A percentile compares a stretch with the other conserved stretches of the same genome.
These are phyloP conservation scores for Pyracantha coccinea DNA, from an alignment of 331 rosid genomes.

Conservation along the genomic window DNA sequence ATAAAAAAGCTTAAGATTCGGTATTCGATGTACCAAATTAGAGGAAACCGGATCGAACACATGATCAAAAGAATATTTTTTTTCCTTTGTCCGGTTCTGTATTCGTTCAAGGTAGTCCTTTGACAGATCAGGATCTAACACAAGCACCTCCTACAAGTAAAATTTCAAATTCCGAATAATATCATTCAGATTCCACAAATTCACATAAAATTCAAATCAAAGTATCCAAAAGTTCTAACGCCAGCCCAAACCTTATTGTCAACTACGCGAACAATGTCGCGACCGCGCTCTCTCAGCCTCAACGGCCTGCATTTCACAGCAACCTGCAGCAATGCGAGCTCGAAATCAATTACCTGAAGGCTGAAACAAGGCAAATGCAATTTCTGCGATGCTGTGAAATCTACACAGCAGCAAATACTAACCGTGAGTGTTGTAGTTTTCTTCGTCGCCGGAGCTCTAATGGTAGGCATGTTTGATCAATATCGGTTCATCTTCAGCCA, in stretches of 20 bases:
- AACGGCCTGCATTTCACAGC: constrained; percentile 56
- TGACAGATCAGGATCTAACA: constrained; percentile 48
- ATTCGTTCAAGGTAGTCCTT: constrained; percentile 54
- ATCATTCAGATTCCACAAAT: background rate
- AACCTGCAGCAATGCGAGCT: constrained; percentile 29
- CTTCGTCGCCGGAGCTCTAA: constrained; percentile 48
- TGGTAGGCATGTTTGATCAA: constrained; percentile 43
- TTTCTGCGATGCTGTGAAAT: background rate
- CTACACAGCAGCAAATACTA: background rate
- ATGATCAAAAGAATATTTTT: constrained; percentile 48
- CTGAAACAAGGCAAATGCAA: background rate
- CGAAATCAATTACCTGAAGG: background rate
- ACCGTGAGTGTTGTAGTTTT: constrained; percentile 54
- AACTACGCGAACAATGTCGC: constrained; percentile 44
- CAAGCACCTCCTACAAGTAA: constrained; percentile 42
- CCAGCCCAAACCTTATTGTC: constrained; percentile 36
- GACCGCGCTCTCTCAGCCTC: constrained; percentile 36
- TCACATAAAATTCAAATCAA: background rate
- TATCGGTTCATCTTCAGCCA: constrained; percentile 10
- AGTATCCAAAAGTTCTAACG: background rate
- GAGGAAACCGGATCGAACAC: constrained; percentile 41
- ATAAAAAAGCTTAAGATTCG: background rate
- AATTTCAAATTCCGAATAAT: background rate
- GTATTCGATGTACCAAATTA: constrained; percentile 28
- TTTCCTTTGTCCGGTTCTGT: constrained; percentile 54